A percentile compares a stretch with the other conserved stretches of the same genome.
These are phyloP conservation scores for Botryotinia narcissicola DNA, from an alignment of 2,329 filamentous ascomycete genomes.

Conservation along the genomic window DNA sequence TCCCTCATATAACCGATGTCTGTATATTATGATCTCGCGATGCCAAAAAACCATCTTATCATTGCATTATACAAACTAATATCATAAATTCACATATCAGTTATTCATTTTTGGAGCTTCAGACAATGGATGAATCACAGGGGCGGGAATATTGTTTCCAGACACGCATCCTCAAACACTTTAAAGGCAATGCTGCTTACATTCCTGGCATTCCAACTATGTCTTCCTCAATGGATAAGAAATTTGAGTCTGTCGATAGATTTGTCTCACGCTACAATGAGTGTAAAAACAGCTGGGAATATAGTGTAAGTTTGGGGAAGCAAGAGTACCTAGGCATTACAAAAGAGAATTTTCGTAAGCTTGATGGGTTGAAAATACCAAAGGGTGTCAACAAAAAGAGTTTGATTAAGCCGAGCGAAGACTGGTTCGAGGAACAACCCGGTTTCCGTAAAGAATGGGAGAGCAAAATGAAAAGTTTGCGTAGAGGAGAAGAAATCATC, in stretches of 20 bases:
- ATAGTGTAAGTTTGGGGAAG: accelerated
- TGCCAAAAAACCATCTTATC: background rate
- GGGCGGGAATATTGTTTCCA: background rate
- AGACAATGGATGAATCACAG: background rate
- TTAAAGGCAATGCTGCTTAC: background rate
- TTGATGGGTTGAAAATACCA: background rate
- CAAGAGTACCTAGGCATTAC: background rate
- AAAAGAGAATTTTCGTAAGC: background rate
- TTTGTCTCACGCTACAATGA: background rate
- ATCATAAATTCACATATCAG: background rate
- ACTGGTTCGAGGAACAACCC: background rate
- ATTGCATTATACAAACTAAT: background rate
- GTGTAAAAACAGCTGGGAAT: accelerated
- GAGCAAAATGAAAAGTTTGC: background rate
- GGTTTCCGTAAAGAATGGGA: accelerated
- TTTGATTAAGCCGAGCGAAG: background rate
- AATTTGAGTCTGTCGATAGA: background rate
- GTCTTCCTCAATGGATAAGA: accelerated
- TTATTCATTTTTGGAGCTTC: background rate
- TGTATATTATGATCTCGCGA: background rate
- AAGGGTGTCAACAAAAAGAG: background rate
- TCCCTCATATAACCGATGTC: background rate
- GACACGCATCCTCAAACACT: background rate
- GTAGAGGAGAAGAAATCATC: background rate
- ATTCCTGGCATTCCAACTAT: background rate